Evolutionary conservation across 2,329 filamentous ascomycete species (phyloP).

Genomic region (Acrodontium crateriforme): DNA sequence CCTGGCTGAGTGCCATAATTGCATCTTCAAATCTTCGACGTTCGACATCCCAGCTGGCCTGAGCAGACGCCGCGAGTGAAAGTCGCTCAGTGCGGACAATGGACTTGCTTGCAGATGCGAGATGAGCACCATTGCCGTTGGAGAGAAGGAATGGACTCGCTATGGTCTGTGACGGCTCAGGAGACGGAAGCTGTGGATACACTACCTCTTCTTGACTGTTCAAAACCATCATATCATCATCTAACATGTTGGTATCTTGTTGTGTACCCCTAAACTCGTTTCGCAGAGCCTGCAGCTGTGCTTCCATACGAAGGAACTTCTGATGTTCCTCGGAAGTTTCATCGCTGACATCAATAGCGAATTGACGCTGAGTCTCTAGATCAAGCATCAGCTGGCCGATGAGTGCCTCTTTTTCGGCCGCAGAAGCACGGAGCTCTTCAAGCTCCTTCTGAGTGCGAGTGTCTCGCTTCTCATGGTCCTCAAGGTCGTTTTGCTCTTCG

Average conservation of each 20-base stretch:
- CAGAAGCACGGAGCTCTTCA: constrained; percentile 23
- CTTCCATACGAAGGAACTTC: constrained; percentile 16
- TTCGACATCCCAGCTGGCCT: constrained; percentile 14
- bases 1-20: constrained; percentile 24
- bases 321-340: constrained; percentile 22
- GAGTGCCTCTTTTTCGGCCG: constrained; percentile 21
- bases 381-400: constrained; percentile 21
- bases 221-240: constrained; percentile 7
- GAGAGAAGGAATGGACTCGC: not conserved
- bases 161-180: not conserved
- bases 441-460: constrained; percentile 16
- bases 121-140: not conserved
- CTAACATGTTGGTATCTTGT: constrained; percentile 12
- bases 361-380: constrained; percentile 24
- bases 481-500: constrained; percentile 25
- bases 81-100: constrained; percentile 2
- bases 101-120: constrained; percentile 1
- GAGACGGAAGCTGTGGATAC: constrained; percentile 12
- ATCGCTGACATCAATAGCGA: constrained; percentile 25
- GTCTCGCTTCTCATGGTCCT: constrained; percentile 20
- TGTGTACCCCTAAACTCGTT: constrained; percentile 18
- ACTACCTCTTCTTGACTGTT: constrained; percentile 15
- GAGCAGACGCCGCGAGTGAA: constrained; percentile 4
- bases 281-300: constrained; percentile 16
- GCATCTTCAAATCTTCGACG: constrained; percentile 25